phyloP scores from a whole-genome alignment of 2,329 filamentous ascomycete species.

The Xylaria arbuscula region DNA sequence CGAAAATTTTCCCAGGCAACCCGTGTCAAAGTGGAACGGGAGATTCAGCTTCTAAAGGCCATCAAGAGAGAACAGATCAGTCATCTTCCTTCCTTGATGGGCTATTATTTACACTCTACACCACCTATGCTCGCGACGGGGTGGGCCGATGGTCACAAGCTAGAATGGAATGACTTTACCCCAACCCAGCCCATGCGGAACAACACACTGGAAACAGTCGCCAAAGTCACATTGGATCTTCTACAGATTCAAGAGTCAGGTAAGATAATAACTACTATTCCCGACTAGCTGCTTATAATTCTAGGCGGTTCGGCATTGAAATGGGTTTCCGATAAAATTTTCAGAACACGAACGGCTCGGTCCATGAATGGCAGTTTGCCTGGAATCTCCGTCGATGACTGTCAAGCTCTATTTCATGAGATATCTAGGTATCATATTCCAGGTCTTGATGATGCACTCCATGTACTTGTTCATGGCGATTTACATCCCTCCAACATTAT shows the following conservation, averaged over 20 bases:
- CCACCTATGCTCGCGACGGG: neutral
- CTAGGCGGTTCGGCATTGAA: no score
- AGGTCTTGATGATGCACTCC: neutral
- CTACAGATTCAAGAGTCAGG: neutral
- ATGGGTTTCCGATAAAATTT: no score
- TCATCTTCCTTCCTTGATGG: neutral
- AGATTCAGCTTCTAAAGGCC: neutral
- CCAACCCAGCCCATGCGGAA: neutral
- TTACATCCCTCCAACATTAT: neutral
- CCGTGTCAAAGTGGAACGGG: neutral
- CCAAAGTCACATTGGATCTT: neutral
- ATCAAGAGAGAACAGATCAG: neutral
- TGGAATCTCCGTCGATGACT: neutral
- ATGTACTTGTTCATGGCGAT: neutral
- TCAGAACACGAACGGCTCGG: no score
- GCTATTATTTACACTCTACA: neutral
- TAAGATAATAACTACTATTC: neutral
- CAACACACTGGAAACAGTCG: neutral
- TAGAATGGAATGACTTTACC: neutral
- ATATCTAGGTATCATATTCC: neutral
- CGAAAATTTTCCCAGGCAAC: neutral
- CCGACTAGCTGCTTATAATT: no score
- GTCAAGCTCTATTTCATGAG: neutral
- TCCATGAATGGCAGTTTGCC: neutral
- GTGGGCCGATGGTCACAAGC: neutral